Conservation (phyloP, 2,329 filamentous ascomycete species). For the Cladosporium colombiae region DNA sequence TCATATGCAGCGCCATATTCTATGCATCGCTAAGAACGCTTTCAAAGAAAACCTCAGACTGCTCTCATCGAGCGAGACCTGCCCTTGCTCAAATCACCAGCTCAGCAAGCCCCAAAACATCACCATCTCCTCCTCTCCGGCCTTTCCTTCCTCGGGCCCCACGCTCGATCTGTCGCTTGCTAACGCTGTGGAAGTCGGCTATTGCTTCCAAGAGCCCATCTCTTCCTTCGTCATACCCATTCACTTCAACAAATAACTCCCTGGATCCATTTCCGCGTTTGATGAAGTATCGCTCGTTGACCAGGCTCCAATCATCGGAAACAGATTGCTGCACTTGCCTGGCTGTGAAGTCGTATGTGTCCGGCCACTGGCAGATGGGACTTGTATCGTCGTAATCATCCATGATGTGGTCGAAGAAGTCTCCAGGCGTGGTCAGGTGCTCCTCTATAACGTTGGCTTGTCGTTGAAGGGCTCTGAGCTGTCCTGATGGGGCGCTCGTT, state of each 20-base stretch:
- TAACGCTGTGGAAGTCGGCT: not conserved
- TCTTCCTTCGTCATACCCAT: constrained; percentile 24
- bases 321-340: constrained; percentile 49
- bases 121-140: not conserved
- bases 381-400: not conserved
- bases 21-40: constrained; percentile 2
- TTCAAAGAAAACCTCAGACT: not conserved
- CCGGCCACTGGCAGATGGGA: constrained; percentile 22
- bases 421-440: constrained; percentile 10
- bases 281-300: constrained; percentile 50
- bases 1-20: not conserved
- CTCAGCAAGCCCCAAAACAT: not conserved
- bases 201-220: not conserved
- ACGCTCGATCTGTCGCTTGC: not conserved
- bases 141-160: not conserved
- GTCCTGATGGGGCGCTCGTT: not conserved
- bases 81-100: not conserved
- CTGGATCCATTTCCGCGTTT: constrained; percentile 46
- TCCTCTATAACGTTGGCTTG: constrained; percentile 18
- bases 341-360: constrained; percentile 30
- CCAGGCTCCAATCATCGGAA: constrained; percentile 48
- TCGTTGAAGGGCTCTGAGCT: not conserved
- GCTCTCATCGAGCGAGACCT: not conserved
- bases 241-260: constrained; percentile 46
- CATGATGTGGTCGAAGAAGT: constrained; percentile 16